phyloP scores from a whole-genome alignment of 176 grass and related monocot genomes.

The Metroxylon sagu region DNA sequence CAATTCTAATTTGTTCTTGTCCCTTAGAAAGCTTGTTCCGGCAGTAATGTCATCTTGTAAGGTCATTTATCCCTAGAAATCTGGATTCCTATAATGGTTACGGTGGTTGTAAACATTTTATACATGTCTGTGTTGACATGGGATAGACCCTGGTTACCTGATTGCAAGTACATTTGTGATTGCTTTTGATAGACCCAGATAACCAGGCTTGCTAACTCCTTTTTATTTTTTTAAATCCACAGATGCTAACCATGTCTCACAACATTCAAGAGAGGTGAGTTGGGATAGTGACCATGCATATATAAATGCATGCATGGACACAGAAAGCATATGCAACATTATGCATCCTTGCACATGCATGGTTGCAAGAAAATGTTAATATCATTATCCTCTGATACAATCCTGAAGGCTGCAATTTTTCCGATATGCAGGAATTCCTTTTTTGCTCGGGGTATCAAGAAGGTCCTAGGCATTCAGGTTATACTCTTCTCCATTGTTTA shows the following conservation, averaged over 20 bases:
- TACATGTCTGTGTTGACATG: no score
- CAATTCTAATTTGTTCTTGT: no score
- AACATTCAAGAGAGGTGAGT: conserved; percentile 40
- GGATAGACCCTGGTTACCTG: no score
- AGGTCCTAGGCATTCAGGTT: conserved; percentile 43
- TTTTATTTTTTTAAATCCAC: conserved; percentile 10
- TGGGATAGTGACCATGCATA: not conserved
- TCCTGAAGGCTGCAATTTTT: conserved; percentile 17
- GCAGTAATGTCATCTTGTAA: no score
- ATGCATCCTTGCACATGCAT: no score
- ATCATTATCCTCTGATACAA: not conserved
- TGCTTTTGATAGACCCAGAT: no score
- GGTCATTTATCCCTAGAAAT: no score
- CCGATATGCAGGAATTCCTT: conserved; percentile 39
- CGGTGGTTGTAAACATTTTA: no score
- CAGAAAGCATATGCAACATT: not conserved
- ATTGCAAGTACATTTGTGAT: no score
- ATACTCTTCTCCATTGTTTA: not conserved
- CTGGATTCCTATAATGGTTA: no score
- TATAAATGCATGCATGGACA: not conserved
- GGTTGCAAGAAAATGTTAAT: not conserved
- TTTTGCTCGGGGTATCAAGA: conserved; percentile 34
- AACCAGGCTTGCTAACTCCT: no score
- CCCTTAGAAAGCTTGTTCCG: no score
- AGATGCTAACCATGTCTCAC: conserved; percentile 40